Evolutionary conservation across 805 yeast species (phyloP), one percentile per base, ranked within the genome.

Genomic region (Yarrowia sp.): DNA sequence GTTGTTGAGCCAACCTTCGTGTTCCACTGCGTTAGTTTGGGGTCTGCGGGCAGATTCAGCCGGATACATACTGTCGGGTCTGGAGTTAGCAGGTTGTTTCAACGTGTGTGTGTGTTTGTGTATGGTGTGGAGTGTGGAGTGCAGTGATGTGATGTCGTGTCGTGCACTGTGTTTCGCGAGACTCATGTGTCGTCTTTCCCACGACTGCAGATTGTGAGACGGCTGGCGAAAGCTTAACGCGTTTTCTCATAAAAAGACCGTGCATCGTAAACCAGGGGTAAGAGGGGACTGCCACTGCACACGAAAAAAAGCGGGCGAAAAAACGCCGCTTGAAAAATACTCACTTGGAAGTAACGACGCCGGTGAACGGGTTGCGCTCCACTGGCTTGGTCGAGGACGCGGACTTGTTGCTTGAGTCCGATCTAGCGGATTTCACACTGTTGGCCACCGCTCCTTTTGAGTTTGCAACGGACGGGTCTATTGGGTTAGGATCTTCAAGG

Each of bases 1-100:
- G 42, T 51, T 33, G 61, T 55, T 55, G 21, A 55, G 61, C 61
- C 61, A 55, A 29, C 61, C 61, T 55, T 36, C 46, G 36, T 55
- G 61, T 55, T 38, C 58, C 58, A 51, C 58, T 51, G 58, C 35
- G 58, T 51, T 51, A 51, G 58, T 18, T n/a, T 7, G 29, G 19
- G 38, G 33, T 35, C 5, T n/a, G 22, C 16, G 6, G 10, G 22
- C 22, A 27, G 49, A 14, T 6, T 24, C 4, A 21, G 7, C 18
- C 21, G 51, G 10, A 44, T 51, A 51, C 58, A 51, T 51, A 51
- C 58, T 51, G 42, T 33, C 42, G 58, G 33, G 41, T 51, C 58
- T 51, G 42, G 58, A 51, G 58, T 51, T 51, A 51, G 58, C 32
- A 13, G 55, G 55, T n/a, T 47, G 55, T 21, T 47, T 6, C 19